Evolutionary conservation across 2,329 filamentous ascomycete genomes (phyloP).

Genomic region (Blastomyces percursus): DNA sequence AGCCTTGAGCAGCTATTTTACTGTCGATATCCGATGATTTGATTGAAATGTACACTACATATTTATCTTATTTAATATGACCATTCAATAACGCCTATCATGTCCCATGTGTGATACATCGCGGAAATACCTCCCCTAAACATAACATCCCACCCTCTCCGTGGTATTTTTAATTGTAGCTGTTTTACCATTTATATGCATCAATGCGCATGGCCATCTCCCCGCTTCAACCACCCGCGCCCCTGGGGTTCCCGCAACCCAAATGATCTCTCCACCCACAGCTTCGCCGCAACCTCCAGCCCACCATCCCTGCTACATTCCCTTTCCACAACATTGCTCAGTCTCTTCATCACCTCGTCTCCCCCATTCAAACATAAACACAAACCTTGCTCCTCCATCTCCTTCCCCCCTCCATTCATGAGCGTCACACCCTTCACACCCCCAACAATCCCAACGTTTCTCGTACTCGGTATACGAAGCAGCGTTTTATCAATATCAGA

Average conservation of each 20-base stretch:
- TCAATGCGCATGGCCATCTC: constrained; percentile 8
- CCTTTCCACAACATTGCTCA: constrained; percentile 50
- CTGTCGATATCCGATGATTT: background rate
- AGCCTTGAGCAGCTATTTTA: background rate
- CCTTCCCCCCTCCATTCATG: background rate
- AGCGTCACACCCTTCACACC: constrained; percentile 26
- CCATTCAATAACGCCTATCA: background rate
- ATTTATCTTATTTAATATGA: background rate
- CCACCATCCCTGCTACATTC: constrained; percentile 39
- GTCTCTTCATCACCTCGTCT: constrained; percentile 34
- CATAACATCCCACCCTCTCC: background rate
- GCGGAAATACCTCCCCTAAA: background rate
- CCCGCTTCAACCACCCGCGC: constrained; percentile 24
- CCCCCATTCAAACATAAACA: background rate
- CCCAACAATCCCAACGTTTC: constrained; percentile 15
- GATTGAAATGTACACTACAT: background rate
- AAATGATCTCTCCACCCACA: constrained; percentile 44
- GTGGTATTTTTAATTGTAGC: too few species aligned
- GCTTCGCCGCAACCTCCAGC: constrained; percentile 33
- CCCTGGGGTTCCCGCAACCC: constrained; percentile 38
- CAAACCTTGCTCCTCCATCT: background rate
- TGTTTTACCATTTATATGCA: background rate
- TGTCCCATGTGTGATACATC: background rate
- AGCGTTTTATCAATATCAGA: constrained; percentile 73
- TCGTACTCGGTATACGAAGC: constrained; percentile 60